Evolutionary conservation across 2,329 filamentous ascomycete genomes (phyloP).

Genomic region (Neopestalotiopsis sp.): DNA sequence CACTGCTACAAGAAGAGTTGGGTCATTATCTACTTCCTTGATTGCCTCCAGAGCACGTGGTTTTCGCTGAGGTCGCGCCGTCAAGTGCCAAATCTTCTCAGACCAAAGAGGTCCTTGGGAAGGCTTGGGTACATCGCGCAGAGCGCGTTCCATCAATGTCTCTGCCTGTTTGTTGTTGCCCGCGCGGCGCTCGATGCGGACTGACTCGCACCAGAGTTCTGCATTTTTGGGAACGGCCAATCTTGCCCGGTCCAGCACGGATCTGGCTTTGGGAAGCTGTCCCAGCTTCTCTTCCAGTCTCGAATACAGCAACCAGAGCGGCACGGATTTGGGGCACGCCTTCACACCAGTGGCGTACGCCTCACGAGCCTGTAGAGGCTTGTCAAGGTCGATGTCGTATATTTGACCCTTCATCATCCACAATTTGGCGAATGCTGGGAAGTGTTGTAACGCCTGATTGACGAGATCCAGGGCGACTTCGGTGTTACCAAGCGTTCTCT

Average conservation of each 20-base stretch:
- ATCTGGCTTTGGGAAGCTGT: conserved; percentile 87
- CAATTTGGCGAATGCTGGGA: conserved; percentile 84
- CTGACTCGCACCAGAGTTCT: conserved; percentile 90
- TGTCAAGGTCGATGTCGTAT: conserved; percentile 78
- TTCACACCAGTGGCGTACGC: conserved; percentile 89
- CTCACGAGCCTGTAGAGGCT: conserved; percentile 84
- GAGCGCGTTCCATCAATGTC: conserved; percentile 88
- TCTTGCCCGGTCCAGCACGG: conserved; percentile 88
- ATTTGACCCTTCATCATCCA: conserved; percentile 99
- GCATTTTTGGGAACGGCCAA: conserved; percentile 85
- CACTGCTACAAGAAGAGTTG: conserved; percentile 86
- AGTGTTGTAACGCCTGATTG: conserved; percentile 84
- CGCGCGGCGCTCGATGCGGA: conserved; percentile 87
- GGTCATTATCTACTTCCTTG: conserved; percentile 94
- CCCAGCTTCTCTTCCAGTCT: conserved; percentile 87
- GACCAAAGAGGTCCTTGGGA: conserved; percentile 84
- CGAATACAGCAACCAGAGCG: conserved; percentile 88
- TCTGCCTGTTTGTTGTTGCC: conserved; percentile 85
- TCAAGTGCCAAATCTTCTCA: conserved; percentile 95
- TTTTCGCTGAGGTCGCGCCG: conserved; percentile 89
- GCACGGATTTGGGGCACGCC: conserved; percentile 81
- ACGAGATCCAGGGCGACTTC: conserved; percentile 87
- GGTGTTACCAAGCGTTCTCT: conserved; percentile 79
- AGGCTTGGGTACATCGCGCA: conserved; percentile 83
- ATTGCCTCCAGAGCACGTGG: conserved; percentile 91